Evolutionary conservation across 192 early-diverging fungal genomes (phyloP).

Genomic region (Entophlyctis helioformis): DNA sequence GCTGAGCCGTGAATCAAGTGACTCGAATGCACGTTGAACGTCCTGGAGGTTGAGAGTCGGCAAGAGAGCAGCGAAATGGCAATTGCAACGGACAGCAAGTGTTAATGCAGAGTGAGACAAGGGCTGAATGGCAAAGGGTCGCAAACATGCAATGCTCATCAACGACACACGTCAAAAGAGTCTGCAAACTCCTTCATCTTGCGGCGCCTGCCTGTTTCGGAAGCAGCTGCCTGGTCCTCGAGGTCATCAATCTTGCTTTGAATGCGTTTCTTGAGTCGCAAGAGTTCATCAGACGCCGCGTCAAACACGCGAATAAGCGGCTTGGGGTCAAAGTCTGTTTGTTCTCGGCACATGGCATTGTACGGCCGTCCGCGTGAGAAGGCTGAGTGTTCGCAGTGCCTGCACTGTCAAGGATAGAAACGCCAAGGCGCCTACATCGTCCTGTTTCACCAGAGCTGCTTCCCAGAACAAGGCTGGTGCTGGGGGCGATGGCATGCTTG

Average conservation of each 20-base stretch:
- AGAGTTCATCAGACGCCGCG: constrained; percentile 69
- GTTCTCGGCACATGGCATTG: not conserved
- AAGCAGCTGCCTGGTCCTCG: constrained; percentile 63
- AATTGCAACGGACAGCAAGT: not conserved
- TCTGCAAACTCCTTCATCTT: constrained; percentile 66
- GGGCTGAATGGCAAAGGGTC: not conserved
- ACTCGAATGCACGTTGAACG: constrained; percentile 78
- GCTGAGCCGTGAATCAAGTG: constrained; percentile 73
- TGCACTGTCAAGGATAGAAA: too few relatives aligned
- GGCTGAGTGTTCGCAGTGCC: too few relatives aligned
- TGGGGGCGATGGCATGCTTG: too few relatives aligned
- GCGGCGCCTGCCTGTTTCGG: constrained; percentile 61
- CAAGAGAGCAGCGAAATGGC: not conserved
- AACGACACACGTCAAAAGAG: constrained; percentile 57
- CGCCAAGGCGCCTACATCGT: too few relatives aligned
- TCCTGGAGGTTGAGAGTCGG: constrained; percentile 34
- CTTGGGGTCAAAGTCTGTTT: constrained; percentile 71
- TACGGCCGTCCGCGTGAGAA: not conserved
- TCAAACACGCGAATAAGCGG: constrained; percentile 90
- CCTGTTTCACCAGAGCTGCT: too few relatives aligned
- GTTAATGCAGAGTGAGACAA: not conserved
- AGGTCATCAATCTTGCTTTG: constrained; percentile 75
- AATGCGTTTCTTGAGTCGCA: constrained; percentile 59
- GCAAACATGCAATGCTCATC: not conserved
- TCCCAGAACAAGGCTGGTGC: too few relatives aligned